A percentile compares a stretch with the other conserved stretches of the same genome.
Conservation (phyloP, 345 rosid genomes). For the Hevea brasiliensis region DNA sequence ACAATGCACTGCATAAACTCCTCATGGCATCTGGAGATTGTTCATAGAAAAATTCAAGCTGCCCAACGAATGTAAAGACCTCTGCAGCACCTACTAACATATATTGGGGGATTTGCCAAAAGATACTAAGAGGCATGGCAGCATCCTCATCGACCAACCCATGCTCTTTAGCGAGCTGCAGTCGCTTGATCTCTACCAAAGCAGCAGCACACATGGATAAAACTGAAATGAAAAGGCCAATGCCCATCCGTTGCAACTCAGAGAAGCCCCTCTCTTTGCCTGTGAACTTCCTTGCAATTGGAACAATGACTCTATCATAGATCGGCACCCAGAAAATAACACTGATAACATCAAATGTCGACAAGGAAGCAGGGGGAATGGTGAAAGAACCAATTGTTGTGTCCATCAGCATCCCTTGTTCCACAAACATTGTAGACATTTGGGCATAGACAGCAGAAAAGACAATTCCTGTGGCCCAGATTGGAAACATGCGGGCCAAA, state of each 20-base stretch:
- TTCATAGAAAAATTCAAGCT: slow-evolving; percentile 88
- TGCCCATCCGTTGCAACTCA: slow-evolving; percentile 86
- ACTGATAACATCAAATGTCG: slow-evolving; percentile 69
- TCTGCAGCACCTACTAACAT: slow-evolving; percentile 88
- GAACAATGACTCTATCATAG: slow-evolving; percentile 74
- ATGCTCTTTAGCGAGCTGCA: slow-evolving; percentile 67
- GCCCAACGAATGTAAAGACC: slow-evolving; percentile 77
- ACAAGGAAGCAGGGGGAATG: slow-evolving; percentile 88
- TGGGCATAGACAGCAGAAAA: slow-evolving; percentile 86
- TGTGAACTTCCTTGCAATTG: slow-evolving; percentile 73
- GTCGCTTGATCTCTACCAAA: slow-evolving; percentile 64
- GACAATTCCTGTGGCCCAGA: slow-evolving; percentile 89
- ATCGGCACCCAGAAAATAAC: slow-evolving; percentile 89
- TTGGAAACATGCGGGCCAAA: slow-evolving; percentile 85
- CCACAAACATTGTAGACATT: slow-evolving; percentile 89
- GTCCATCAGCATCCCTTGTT: slow-evolving; percentile 91
- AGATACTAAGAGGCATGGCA: slow-evolving; percentile 66
- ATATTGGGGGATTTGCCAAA: slow-evolving; percentile 94
- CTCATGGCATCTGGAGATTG: slow-evolving; percentile 97
- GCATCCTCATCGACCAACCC: slow-evolving; percentile 53
- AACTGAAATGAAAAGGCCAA: slow-evolving; percentile 76
- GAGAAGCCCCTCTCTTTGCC: slow-evolving; percentile 89
- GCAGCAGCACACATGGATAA: slow-evolving; percentile 85
- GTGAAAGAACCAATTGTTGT: slow-evolving; percentile 75
- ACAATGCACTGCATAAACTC: slow-evolving; percentile 75